Conservation (phyloP, 2,329 filamentous ascomycete genomes). For the Hymenoscyphus occultus region DNA sequence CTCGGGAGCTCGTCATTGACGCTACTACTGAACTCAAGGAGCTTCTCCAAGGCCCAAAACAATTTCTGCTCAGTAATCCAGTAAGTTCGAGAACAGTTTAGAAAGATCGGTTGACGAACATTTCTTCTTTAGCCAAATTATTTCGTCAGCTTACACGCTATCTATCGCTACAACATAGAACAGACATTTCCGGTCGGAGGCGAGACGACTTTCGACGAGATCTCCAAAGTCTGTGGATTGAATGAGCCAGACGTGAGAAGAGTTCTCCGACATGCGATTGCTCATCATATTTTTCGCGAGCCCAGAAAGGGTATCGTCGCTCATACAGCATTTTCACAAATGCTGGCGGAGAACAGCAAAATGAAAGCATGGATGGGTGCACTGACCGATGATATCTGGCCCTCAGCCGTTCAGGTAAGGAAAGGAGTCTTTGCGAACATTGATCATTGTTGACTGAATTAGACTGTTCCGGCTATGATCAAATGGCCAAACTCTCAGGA, state of each 20-base stretch:
- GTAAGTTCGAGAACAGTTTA: conserved; percentile 43
- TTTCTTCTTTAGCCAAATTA: background rate
- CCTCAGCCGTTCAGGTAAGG: background rate
- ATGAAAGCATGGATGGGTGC: background rate
- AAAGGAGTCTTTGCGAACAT: background rate
- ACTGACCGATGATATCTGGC: background rate
- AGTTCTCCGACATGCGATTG: conserved; percentile 9
- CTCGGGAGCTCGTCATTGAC: conserved; percentile 3
- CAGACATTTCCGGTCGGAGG: conserved; percentile 35
- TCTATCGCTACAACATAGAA: background rate
- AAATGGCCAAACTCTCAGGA: conserved; percentile 8
- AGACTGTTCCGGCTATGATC: conserved; percentile 1
- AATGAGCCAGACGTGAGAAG: conserved; percentile 2
- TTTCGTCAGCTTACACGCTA: background rate
- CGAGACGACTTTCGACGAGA: conserved; percentile 3
- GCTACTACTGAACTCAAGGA: conserved; percentile 4
- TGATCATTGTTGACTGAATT: background rate
- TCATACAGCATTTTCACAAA: background rate
- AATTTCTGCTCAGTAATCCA: background rate
- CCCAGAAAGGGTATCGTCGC: conserved; percentile 3
- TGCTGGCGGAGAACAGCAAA: background rate
- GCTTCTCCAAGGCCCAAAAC: conserved; percentile 4
- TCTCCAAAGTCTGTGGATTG: background rate
- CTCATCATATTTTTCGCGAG: conserved; percentile 10
- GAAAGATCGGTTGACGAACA: background rate